Evolutionary conservation across 1,284 basidiomycete species (phyloP).

Genomic region (Cryptococcus jaspeensis): DNA sequence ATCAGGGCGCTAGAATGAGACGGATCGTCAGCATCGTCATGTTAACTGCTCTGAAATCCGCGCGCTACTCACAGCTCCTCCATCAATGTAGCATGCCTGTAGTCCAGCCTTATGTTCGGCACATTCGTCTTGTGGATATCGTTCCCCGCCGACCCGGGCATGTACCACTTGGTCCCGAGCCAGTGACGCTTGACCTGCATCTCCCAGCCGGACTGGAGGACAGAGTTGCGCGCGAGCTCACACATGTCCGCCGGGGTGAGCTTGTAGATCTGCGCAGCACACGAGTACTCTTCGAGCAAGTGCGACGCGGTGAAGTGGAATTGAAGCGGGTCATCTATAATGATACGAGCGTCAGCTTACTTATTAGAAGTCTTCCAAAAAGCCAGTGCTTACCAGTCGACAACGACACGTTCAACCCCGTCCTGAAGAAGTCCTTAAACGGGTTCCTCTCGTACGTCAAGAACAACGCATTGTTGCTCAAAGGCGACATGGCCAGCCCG

Average conservation of each 20-base stretch:
- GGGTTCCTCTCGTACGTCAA: slow-evolving; percentile 95
- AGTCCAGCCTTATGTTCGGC: slow-evolving; percentile 82
- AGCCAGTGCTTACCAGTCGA: slow-evolving; percentile 93
- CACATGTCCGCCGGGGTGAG: slow-evolving; percentile 67
- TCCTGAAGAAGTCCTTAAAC: slow-evolving; percentile 93
- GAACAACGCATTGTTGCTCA: slow-evolving; percentile 97
- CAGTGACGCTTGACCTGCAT: slow-evolving; percentile 98
- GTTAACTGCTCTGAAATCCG: not conserved
- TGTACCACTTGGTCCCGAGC: slow-evolving; percentile 86
- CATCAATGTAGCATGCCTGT: slow-evolving; percentile 81
- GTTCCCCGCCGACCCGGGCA: slow-evolving; percentile 82
- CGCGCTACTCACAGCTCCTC: slow-evolving; percentile 64
- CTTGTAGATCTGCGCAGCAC: slow-evolving; percentile 96
- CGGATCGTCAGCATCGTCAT: not conserved
- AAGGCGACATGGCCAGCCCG: slow-evolving; percentile 95
- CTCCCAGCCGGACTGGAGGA: slow-evolving; percentile 96
- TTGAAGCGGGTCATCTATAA: slow-evolving; percentile 57
- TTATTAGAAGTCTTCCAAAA: too few species aligned
- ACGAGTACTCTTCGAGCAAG: slow-evolving; percentile 93
- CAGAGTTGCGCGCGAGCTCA: slow-evolving; percentile 94
- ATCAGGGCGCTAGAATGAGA: slow-evolving; percentile 30
- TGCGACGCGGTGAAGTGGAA: slow-evolving; percentile 98
- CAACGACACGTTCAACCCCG: slow-evolving; percentile 92
- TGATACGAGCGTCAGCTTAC: not conserved
- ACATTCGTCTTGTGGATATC: slow-evolving; percentile 98